Evolutionary conservation across 129 eudicot species (phyloP).

Genomic region (Artemisia argyi): DNA sequence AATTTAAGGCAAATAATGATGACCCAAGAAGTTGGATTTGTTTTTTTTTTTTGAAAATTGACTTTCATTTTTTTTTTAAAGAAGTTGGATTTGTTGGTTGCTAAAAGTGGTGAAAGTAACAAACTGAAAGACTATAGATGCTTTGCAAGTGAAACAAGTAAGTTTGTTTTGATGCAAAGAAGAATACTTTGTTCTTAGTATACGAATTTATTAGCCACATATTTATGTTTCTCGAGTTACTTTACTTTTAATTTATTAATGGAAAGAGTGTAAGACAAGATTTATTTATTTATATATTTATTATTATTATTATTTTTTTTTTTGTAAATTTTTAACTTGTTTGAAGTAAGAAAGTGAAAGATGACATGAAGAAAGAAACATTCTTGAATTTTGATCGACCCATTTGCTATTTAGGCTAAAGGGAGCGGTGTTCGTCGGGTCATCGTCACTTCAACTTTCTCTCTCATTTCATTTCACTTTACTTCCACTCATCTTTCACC

Average conservation of each 20-base stretch:
- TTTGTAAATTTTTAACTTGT: conserved; percentile 17
- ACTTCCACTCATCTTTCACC: too few species aligned
- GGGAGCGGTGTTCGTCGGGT: too few species aligned
- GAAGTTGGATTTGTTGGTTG: conserved; percentile 18
- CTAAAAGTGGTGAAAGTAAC: not conserved
- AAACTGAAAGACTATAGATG: conserved; percentile 19
- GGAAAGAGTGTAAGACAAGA: conserved; percentile 26
- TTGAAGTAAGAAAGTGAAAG: conserved; percentile 35
- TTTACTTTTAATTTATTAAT: not conserved
- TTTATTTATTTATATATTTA: too few species aligned
- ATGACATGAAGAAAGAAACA: conserved; percentile 33
- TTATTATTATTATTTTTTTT: too few species aligned
- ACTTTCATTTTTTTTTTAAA: too few species aligned
- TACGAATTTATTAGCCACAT: conserved; percentile 33
- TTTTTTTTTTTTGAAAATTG: too few species aligned
- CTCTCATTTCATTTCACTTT: too few species aligned
- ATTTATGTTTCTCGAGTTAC: conserved; percentile 23
- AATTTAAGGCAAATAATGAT: conserved; percentile 25
- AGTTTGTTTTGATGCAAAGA: conserved; percentile 25
- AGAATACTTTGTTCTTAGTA: conserved; percentile 31
- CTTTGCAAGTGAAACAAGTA: conserved; percentile 22
- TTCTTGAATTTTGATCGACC: conserved; percentile 25
- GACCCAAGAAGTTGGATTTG: conserved; percentile 35
- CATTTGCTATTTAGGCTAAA: not conserved
- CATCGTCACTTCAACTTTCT: too few species aligned